phyloP scores from a whole-genome alignment of 1,284 basidiomycete species.

The Cystobasidium slooffiae region DNA sequence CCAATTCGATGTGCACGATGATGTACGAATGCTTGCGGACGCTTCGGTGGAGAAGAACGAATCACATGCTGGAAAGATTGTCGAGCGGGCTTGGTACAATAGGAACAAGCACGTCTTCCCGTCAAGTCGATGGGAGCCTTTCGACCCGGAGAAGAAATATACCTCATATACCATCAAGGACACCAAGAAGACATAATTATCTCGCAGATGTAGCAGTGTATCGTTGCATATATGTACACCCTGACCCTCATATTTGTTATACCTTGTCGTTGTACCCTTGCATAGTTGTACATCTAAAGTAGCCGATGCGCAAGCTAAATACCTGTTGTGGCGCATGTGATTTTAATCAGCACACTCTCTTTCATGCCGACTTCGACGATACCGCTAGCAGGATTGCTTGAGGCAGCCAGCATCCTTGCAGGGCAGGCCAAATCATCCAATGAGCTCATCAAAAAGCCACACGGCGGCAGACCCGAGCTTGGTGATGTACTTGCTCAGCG shows the following conservation, averaged over 20 bases:
- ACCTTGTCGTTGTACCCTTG: constrained; percentile 2
- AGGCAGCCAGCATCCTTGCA: constrained; percentile 21
- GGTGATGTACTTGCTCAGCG: constrained; percentile 22
- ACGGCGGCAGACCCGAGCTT: constrained; percentile 2
- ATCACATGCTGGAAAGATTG: constrained; percentile 95
- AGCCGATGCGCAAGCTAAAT: neutral
- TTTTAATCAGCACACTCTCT: constrained; percentile 1
- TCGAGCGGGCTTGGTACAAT: constrained; percentile 93
- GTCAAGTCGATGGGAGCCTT: constrained; percentile 62
- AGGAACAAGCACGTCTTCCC: constrained; percentile 98
- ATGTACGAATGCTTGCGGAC: constrained; percentile 91
- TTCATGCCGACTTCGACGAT: constrained; percentile 9
- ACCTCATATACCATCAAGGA: constrained; percentile 54
- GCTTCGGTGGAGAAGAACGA: constrained; percentile 97
- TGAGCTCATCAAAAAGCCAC: neutral
- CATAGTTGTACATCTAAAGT: neutral
- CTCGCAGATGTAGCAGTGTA: constrained; percentile 5
- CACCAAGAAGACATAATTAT: too few species aligned
- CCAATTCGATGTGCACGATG: constrained; percentile 99
- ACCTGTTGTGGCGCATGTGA: constrained; percentile 2
- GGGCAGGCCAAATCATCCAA: constrained; percentile 21
- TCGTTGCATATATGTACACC: neutral
- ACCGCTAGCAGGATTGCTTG: constrained; percentile 12
- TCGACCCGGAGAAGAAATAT: constrained; percentile 88
- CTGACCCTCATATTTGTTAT: too few species aligned